Conservation (phyloP, 108 stramenopile genomes). For the Fistulifera pelliculosa region DNA sequence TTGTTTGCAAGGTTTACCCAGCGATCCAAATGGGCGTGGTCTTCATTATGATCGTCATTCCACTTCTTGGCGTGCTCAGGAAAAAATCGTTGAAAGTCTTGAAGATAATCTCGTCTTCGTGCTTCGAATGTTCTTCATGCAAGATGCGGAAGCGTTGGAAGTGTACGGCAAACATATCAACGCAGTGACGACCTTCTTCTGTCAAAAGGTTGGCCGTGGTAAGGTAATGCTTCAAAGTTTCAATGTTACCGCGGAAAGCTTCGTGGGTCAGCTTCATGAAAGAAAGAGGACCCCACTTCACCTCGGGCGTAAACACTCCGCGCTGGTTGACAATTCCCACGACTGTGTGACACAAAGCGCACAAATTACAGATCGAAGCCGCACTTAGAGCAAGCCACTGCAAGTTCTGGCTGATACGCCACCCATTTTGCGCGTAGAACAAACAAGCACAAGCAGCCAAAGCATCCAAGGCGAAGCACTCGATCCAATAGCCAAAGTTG, state of each 20-base stretch:
- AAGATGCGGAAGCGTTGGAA: slow-evolving; percentile 23
- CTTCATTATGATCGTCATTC: slow-evolving; percentile 24
- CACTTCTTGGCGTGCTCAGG: slow-evolving; percentile 17
- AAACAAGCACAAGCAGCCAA: slow-evolving; percentile 15
- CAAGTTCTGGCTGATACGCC: slow-evolving; percentile 1
- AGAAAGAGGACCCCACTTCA: slow-evolving; percentile 23
- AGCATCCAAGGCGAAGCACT: slow-evolving; percentile 19
- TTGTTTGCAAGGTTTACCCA: slow-evolving; percentile 7
- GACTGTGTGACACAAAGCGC: slow-evolving; percentile 15
- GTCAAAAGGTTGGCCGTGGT: slow-evolving; percentile 1
- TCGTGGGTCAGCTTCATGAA: slow-evolving; percentile 29
- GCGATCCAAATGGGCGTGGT: slow-evolving; percentile 9
- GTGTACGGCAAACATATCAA: slow-evolving; percentile 22
- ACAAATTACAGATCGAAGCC: slow-evolving; percentile 15
- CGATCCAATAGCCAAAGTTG: slow-evolving; percentile 28
- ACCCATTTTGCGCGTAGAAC: slow-evolving; percentile 18
- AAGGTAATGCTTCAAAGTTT: slow-evolving; percentile 4
- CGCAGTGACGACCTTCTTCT: slow-evolving; percentile 9
- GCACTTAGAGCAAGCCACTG: slow-evolving; percentile 9
- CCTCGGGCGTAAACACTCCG: slow-evolving; percentile 20
- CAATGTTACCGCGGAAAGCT: slow-evolving; percentile 24
- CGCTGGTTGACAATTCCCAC: slow-evolving; percentile 15
- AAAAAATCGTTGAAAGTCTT: slow-evolving; percentile 24
- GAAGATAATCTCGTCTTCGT: slow-evolving; percentile 30
- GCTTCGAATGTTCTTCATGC: slow-evolving; percentile 25